phyloP scores from a whole-genome alignment of 495 filamentous ascomycete species.

The Penicillium cosmopolitanum region DNA sequence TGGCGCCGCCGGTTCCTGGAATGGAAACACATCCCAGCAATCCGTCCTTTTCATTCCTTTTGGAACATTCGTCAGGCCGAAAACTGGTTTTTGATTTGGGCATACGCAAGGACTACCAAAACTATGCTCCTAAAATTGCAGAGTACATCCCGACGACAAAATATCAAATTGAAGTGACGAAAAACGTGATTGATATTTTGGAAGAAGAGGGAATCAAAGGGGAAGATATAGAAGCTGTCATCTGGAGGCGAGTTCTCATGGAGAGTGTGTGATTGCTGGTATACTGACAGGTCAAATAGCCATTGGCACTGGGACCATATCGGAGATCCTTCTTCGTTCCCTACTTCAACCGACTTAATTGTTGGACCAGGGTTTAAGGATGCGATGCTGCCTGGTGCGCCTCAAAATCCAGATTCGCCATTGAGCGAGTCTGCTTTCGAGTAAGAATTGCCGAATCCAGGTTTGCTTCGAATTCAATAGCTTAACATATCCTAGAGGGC shows the following conservation, averaged over 20 bases:
- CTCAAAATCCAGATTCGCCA: conserved; percentile 37
- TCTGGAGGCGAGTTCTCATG: background rate
- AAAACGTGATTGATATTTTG: conserved; percentile 14
- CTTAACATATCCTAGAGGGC: background rate
- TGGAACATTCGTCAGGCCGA: conserved; percentile 24
- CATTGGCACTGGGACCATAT: conserved; percentile 64
- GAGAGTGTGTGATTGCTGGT: background rate
- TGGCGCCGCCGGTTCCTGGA: conserved; percentile 24
- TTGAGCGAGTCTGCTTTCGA: background rate
- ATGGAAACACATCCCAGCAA: conserved; percentile 21
- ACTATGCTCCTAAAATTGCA: conserved; percentile 6
- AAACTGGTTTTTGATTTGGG: conserved; percentile 22
- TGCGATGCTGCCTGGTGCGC: conserved; percentile 50
- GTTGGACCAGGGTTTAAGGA: conserved; percentile 58
- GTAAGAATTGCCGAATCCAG: background rate
- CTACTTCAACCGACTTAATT: conserved; percentile 47
- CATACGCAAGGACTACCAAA: conserved; percentile 13
- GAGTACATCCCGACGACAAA: conserved; percentile 1
- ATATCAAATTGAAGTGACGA: background rate
- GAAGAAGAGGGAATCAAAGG: conserved; percentile 2
- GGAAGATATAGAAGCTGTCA: conserved; percentile 6
- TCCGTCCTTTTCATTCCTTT: conserved; percentile 25
- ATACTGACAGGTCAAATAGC: conserved; percentile 24
- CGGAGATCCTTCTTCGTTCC: conserved; percentile 55
- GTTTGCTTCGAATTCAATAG: background rate